Evolutionary conservation across 345 rosid species (phyloP).

Genomic region (Mangifera indica): DNA sequence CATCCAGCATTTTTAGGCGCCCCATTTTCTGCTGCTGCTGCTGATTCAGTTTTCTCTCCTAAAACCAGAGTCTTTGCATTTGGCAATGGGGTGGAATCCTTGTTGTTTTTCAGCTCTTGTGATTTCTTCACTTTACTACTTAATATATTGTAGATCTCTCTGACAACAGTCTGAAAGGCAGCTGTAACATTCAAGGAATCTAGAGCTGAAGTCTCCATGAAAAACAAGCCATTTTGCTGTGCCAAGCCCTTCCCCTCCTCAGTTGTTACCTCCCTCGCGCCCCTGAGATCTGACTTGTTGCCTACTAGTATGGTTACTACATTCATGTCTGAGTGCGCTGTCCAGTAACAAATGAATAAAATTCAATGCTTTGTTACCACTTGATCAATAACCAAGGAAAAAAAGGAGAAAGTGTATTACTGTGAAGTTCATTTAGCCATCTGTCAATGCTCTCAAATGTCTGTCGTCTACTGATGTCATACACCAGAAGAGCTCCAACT

Average conservation of each 20-base stretch:
- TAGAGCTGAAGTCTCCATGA: constrained; percentile 93
- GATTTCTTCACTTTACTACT: constrained; percentile 89
- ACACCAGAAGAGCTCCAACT: constrained; percentile 94
- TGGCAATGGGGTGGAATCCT: constrained; percentile 55
- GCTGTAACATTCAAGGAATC: constrained; percentile 85
- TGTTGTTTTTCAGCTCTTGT: constrained; percentile 67
- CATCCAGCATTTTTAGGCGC: constrained; percentile 58
- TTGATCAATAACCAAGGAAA: too few species aligned
- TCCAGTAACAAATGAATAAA: constrained; percentile 26
- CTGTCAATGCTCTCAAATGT: constrained; percentile 86
- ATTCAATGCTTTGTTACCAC: constrained; percentile 19
- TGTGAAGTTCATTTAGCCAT: constrained; percentile 98
- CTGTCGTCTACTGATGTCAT: constrained; percentile 88
- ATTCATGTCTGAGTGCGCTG: constrained; percentile 98
- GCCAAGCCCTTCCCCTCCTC: constrained; percentile 87
- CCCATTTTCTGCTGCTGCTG: constrained; percentile 8
- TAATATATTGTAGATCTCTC: constrained; percentile 82
- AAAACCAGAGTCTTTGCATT: constrained; percentile 75
- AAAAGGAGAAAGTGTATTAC: constrained; percentile 47
- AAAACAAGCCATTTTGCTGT: constrained; percentile 84
- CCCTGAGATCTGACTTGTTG: constrained; percentile 89
- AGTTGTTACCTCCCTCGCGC: constrained; percentile 83
- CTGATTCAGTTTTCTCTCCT: constrained; percentile 31
- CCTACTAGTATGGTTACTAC: constrained; percentile 91
- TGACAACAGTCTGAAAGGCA: constrained; percentile 94